These are phyloP conservation scores for Chaetomium globosum DNA, from an alignment of 2,329 filamentous ascomycete species.

Conservation along the genomic window DNA sequence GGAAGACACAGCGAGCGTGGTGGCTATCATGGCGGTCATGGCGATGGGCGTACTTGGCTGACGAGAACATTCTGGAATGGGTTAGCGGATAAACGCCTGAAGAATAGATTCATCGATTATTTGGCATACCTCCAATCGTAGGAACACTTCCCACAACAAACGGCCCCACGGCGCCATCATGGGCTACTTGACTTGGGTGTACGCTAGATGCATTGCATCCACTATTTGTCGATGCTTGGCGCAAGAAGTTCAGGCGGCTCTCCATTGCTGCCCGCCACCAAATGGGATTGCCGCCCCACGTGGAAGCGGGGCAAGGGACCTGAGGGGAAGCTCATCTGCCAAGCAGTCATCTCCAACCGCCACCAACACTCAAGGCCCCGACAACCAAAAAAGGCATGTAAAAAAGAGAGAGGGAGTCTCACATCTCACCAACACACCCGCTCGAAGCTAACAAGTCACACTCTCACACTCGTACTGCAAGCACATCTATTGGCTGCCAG, in stretches of 20 bases:
- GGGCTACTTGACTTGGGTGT: neutral
- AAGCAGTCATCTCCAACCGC: neutral
- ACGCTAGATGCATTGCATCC: neutral
- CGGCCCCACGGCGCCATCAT: constrained; percentile 24
- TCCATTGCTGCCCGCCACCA: neutral
- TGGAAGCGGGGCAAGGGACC: neutral
- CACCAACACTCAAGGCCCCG: neutral
- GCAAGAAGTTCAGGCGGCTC: neutral
- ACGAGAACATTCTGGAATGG: constrained; percentile 33
- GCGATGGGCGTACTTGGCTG: constrained; percentile 25
- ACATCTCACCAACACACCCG: neutral
- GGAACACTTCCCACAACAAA: constrained; percentile 22
- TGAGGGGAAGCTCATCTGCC: neutral
- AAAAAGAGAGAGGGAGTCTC: neutral
- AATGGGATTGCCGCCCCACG: neutral
- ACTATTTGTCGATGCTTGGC: neutral
- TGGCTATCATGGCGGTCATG: neutral
- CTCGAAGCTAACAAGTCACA: neutral
- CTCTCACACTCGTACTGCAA: neutral
- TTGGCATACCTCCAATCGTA: constrained; percentile 25
- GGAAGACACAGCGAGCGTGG: too few species aligned
- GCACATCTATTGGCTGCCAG: neutral
- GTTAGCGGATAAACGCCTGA: neutral
- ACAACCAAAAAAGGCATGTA: neutral
- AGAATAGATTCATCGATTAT: neutral